Evolutionary conservation across 2,329 filamentous ascomycete species (phyloP).

Genomic region (Aureobasidium lini): DNA sequence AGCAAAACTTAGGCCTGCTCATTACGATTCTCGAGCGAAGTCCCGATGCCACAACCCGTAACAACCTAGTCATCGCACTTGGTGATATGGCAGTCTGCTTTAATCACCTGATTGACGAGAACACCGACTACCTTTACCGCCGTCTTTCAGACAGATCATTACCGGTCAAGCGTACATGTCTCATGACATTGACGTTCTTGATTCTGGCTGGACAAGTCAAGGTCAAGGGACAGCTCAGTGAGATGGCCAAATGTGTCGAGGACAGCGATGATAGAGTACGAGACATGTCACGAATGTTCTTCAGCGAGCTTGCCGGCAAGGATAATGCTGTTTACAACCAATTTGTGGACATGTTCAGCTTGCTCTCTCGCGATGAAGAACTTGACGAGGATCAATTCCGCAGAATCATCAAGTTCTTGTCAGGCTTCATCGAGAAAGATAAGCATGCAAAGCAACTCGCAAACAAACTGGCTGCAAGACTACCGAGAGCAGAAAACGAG

Average conservation of each 20-base stretch:
- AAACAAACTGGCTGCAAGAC: conserved; percentile 80
- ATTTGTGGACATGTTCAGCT: conserved; percentile 97
- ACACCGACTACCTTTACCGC: conserved; percentile 95
- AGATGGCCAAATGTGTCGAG: conserved; percentile 98
- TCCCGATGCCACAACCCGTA: conserved; percentile 82
- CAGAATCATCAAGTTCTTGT: conserved; percentile 82
- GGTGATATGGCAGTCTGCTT: conserved; percentile 99
- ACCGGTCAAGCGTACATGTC: conserved; percentile 90
- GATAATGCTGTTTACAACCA: conserved; percentile 99
- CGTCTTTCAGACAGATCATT: conserved; percentile 81
- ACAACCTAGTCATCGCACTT: conserved; percentile 92
- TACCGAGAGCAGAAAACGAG: conserved; percentile 81
- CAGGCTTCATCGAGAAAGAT: conserved; percentile 98
- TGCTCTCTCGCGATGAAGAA: conserved; percentile 72
- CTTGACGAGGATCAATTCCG: conserved; percentile 81
- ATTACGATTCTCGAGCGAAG: conserved; percentile 98
- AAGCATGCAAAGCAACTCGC: conserved; percentile 94
- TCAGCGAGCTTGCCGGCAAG: conserved; percentile 93
- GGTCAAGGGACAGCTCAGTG: conserved; percentile 95
- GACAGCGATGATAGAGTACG: conserved; percentile 92
- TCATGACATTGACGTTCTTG: conserved; percentile 97
- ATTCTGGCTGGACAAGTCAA: conserved; percentile 97
- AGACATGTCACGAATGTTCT: conserved; percentile 95
- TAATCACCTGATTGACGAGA: conserved; percentile 98
- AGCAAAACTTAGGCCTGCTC: conserved; percentile 81